A percentile compares a stretch with the other conserved stretches of the same genome.
These are phyloP conservation scores for Plasmodium adleri DNA, from an alignment of 169 alveolate species.

Conservation along the genomic window DNA sequence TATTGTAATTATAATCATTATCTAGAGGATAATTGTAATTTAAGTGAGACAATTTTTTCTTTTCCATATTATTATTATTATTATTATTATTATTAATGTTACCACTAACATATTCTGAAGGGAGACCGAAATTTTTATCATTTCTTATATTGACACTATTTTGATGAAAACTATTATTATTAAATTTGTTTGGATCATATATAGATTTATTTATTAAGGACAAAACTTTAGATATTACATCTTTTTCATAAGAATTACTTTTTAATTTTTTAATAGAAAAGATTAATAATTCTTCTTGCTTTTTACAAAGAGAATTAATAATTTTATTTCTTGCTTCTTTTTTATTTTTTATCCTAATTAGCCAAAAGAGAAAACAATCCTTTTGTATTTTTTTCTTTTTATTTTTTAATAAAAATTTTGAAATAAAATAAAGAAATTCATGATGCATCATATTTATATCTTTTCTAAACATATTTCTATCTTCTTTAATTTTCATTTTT, in stretches of 20 bases:
- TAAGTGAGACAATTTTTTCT: no score
- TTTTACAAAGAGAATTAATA: conserved; percentile 21
- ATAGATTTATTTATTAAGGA: conserved; percentile 8
- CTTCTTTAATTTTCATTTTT: conserved; percentile 65
- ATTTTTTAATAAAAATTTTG: conserved; percentile 26
- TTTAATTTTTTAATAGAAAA: conserved; percentile 45
- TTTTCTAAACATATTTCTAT: conserved; percentile 60
- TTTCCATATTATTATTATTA: conserved; percentile 1
- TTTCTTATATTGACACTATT: background rate
- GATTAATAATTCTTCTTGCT: conserved; percentile 32
- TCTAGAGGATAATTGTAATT: no score
- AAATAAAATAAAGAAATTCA: conserved; percentile 35
- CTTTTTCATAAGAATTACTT: conserved; percentile 24
- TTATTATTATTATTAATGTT: conserved; percentile 1
- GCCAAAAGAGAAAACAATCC: conserved; percentile 25
- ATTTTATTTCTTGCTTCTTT: conserved; percentile 46
- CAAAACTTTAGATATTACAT: conserved; percentile 29
- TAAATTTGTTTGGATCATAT: conserved; percentile 3
- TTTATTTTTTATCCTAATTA: conserved; percentile 24
- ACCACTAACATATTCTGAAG: background rate
- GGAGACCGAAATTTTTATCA: no score
- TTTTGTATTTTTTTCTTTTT: conserved; percentile 43
- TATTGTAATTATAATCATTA: no score
- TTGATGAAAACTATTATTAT: conserved; percentile 10
- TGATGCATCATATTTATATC: conserved; percentile 36